These are phyloP conservation scores for Trypanosoma theileri DNA, from an alignment of 208 protist species.

Conservation along the genomic window DNA sequence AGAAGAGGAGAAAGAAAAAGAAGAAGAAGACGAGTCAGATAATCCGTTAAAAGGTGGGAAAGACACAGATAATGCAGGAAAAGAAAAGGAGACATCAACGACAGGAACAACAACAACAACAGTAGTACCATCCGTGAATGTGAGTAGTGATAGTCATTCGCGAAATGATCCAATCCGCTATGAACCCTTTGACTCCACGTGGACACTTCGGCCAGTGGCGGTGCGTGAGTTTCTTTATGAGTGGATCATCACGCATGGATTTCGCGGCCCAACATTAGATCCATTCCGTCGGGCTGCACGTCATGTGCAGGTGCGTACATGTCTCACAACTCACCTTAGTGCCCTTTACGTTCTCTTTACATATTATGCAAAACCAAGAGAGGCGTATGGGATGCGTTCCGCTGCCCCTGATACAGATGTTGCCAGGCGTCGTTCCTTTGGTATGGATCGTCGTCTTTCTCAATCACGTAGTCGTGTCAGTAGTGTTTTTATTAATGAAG, in stretches of 20 bases:
- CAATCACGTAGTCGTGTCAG: background rate
- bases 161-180: conserved; percentile 22
- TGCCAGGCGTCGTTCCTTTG: background rate
- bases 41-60: background rate
- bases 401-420: background rate
- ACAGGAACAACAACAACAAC: background rate
- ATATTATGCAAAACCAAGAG: conserved; percentile 46
- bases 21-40: conserved; percentile 14
- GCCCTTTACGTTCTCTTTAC: conserved; percentile 46
- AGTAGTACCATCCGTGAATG: background rate
- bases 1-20: background rate
- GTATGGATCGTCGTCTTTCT: background rate
- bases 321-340: conserved; percentile 44
- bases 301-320: conserved; percentile 10
- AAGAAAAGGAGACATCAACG: conserved; percentile 15
- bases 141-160: background rate
- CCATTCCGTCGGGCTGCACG: conserved; percentile 30
- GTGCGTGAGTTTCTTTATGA: conserved; percentile 49
- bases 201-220: conserved; percentile 37
- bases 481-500: background rate
- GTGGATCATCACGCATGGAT: conserved; percentile 42
- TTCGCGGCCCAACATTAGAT: conserved; percentile 38
- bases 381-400: conserved; percentile 51
- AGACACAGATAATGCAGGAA: background rate
- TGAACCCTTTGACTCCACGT: conserved; percentile 34